Conservation (phyloP, 2,329 filamentous ascomycete genomes). For the Neonectria magnoliae region DNA sequence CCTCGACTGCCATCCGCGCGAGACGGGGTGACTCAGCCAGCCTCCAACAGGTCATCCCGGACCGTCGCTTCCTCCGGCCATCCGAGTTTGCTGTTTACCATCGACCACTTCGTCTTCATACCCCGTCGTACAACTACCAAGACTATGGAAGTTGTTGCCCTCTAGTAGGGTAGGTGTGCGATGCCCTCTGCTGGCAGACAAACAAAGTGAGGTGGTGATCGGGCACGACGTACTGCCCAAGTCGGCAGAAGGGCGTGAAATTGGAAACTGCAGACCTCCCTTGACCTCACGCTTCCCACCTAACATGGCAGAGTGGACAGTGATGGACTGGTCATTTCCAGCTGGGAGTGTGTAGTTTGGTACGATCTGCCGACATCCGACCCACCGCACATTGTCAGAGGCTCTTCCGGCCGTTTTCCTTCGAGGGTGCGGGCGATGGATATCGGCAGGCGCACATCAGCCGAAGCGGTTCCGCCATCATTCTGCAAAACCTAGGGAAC, state of each 20-base stretch:
- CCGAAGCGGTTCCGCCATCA: not conserved
- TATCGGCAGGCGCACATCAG: not conserved
- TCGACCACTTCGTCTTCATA: not conserved
- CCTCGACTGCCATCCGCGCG: slow-evolving; percentile 7
- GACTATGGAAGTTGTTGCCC: not conserved
- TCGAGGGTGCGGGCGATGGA: not conserved
- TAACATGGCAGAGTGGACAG: slow-evolving; percentile 5
- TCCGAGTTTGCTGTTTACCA: slow-evolving; percentile 11
- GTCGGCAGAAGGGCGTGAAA: not conserved
- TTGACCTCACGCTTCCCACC: not conserved
- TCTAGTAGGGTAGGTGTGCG: not conserved
- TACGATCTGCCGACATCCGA: not conserved
- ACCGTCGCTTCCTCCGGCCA: slow-evolving; percentile 10
- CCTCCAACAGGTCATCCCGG: slow-evolving; percentile 13
- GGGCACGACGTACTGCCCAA: not conserved
- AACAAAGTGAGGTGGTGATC: not conserved
- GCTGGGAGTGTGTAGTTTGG: slow-evolving; percentile 2
- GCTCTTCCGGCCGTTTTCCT: not conserved
- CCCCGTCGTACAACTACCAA: not conserved
- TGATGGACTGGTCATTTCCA: not conserved
- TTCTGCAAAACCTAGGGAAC: not conserved
- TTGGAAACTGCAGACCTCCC: not conserved
- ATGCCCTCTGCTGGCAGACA: not conserved
- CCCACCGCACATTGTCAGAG: not conserved
- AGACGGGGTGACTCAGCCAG: slow-evolving; percentile 17